phyloP scores from a whole-genome alignment of 2,329 filamentous ascomycete species.

The Calonectria montana region DNA sequence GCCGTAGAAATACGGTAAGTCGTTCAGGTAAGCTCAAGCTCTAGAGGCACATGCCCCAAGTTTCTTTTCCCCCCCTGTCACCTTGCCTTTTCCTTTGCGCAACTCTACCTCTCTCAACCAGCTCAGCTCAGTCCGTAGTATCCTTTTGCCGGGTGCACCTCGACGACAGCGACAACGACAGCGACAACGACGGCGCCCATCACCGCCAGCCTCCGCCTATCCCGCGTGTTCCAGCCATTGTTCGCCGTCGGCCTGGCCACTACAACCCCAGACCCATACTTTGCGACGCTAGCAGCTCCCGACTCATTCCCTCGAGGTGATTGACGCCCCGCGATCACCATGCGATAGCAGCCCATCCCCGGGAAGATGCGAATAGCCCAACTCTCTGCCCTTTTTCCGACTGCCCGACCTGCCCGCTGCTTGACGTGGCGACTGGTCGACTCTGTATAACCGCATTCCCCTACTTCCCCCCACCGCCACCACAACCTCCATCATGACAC shows the following conservation, averaged over 20 bases:
- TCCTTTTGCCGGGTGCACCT: not conserved
- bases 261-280: not conserved
- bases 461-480: conserved; percentile 15
- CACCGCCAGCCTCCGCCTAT: not conserved
- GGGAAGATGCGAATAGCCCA: conserved; percentile 44
- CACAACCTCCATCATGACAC: conserved; percentile 46
- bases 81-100: not conserved
- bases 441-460: conserved; percentile 9
- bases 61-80: conserved; percentile 8
- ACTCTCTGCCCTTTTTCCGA: conserved; percentile 30
- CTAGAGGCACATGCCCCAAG: not conserved
- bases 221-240: not conserved
- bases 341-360: conserved; percentile 41
- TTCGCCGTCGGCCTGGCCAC: not conserved
- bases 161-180: not conserved
- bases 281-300: conserved; percentile 20
- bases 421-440: conserved; percentile 30
- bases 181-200: not conserved
- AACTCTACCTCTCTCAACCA: not conserved
- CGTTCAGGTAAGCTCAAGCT: conserved; percentile 5
- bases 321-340: conserved; percentile 29
- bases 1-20: conserved; percentile 9
- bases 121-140: not conserved
- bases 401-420: conserved; percentile 33
- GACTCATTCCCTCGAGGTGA: conserved; percentile 18